Conservation (phyloP, 148 eudicot species). For the Pouteria glomerata region DNA sequence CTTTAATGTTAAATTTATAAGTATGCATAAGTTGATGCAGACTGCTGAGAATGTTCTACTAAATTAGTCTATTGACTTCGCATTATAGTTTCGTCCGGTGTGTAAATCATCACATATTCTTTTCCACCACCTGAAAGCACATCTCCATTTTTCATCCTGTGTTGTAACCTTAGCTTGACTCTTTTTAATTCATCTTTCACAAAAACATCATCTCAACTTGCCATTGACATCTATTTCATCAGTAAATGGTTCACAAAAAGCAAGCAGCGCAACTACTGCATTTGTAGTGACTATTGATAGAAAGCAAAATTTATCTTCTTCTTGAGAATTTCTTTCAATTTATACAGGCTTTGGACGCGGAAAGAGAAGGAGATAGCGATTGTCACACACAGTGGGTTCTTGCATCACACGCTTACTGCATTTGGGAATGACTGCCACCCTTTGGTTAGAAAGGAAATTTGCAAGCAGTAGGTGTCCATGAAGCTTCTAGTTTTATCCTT, state of each 20-base stretch:
- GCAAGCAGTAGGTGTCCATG: constrained; percentile 53
- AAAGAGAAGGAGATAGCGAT: constrained; percentile 92
- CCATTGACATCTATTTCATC: not conserved
- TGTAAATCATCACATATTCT: not conserved
- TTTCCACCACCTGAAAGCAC: not conserved
- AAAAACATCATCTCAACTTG: not conserved
- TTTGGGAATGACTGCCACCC: constrained; percentile 75
- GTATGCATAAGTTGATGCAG: not conserved
- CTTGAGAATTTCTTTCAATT: constrained; percentile 13
- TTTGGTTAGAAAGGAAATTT: constrained; percentile 58
- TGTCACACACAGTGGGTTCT: constrained; percentile 91
- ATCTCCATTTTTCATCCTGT: not conserved
- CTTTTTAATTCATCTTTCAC: not conserved
- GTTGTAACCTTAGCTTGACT: constrained; percentile 1
- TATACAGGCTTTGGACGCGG: constrained; percentile 64
- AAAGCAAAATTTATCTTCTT: not conserved
- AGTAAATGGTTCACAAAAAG: not conserved
- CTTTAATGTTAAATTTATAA: not conserved
- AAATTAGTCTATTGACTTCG: not conserved
- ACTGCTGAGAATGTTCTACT: not conserved
- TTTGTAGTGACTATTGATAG: not conserved
- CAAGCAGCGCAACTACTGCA: not conserved
- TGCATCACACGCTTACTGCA: constrained; percentile 57
- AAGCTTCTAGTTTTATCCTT: not conserved
- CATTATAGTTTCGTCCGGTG: not conserved